Base-by-base conservation (phyloP, 805 yeast species). In the Saturnispora sekii region DNA sequence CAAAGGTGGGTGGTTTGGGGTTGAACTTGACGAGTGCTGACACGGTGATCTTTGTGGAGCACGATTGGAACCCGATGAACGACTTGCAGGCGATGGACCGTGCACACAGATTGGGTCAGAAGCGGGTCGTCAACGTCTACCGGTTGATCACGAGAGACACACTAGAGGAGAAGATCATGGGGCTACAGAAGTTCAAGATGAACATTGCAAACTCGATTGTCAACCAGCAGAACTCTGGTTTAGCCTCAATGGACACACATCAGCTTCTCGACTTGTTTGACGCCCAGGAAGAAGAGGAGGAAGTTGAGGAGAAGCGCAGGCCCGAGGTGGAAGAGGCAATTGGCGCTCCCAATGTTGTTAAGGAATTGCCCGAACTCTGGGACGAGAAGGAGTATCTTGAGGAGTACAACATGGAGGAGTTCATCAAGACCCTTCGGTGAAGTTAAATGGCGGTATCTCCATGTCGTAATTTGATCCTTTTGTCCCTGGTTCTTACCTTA, bases 41-140 rank as follows among this genome's bases (percentile, higher is more conserved):
- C 61, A 93, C 98, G 0, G 99, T 93, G 38, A 93, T 93, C n/a
- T 93, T 93, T 67, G 95, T 93, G 31, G 99, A 93, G 59, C 98
- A 93, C 58, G 99, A 93, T 62, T 93, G 99, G 99, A 93, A 93
- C 60, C 98, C 99, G 21, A 93, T 94, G 97, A 93, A 87, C 59
- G 99, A 93, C 68, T 70, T 93, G 46, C 99, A 93, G 62, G 99
- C 99, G 0, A 93, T 93, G 99, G 99, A 93, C 62, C 74, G 99
- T 59, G 97, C 98, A 0, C 99, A 93, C 64, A 76, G 99, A 62
- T 72, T 93, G 49, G 99, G 99, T 3, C 99, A 93, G 64, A 93
- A 89, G 70, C 90, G 87, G 61, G 97, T 90, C 15, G 99, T 93
- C 33, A 93, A 93, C 62, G 99, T 93, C 26, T 93, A 93, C 59